phyloP scores from a whole-genome alignment of 768 basidiomycete species.

The Pleurotus salmoneostramineus region DNA sequence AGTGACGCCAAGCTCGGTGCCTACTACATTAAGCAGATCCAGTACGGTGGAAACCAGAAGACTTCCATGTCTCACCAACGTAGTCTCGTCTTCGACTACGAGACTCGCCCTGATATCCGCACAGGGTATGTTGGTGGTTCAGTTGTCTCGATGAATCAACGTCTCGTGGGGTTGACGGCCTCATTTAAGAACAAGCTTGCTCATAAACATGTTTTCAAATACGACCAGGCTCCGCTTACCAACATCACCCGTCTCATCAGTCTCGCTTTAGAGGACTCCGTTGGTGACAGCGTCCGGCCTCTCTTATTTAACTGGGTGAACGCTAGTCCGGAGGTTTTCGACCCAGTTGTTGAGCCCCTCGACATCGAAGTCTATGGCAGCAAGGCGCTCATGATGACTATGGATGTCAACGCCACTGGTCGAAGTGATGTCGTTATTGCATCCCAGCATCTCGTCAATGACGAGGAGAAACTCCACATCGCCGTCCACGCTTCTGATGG shows the following conservation, averaged over 20 bases:
- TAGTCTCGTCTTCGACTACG: not conserved
- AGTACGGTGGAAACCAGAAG: not conserved
- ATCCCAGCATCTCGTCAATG: not conserved
- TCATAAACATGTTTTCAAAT: not conserved
- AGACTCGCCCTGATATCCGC: not conserved
- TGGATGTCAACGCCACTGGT: constrained; percentile 1
- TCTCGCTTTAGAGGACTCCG: constrained; percentile 3
- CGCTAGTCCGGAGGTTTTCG: constrained; percentile 7
- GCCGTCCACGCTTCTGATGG: not conserved
- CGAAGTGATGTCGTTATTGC: not conserved
- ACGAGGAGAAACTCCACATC: constrained; percentile 4
- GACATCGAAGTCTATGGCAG: not conserved
- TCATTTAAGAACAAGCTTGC: not conserved
- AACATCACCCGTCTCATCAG: not conserved
- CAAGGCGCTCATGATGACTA: not conserved
- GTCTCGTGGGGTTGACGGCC: not conserved
- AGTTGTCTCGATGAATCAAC: not conserved
- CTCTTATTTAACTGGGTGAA: constrained; percentile 11
- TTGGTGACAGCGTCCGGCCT: constrained; percentile 1
- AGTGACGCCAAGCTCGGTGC: not conserved
- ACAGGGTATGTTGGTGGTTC: not conserved
- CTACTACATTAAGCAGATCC: not conserved
- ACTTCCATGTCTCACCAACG: not conserved
- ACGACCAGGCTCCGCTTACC: not conserved
- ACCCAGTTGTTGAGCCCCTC: not conserved